Evolutionary conservation across 345 rosid species (phyloP), one percentile per base, ranked within the genome.

Genomic region (Acer yangbiense): DNA sequence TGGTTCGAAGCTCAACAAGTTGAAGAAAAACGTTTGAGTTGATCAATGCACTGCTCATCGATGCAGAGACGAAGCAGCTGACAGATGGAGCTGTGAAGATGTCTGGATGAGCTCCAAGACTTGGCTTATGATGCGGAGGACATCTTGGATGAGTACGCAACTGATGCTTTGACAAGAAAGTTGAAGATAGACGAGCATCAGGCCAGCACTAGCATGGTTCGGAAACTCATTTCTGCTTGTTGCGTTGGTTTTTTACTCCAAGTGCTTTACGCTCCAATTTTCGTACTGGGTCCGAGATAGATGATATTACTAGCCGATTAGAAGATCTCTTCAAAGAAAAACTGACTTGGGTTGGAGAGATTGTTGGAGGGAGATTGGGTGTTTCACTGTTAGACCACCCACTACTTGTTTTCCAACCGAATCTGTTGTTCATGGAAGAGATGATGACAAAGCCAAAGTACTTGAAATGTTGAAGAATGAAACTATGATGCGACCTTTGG

Each of bases 31-130:
- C n/a, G 18, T 13, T 23, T 5, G 8, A 2, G 17, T 9, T 25
- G 44, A 71, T 54, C 7, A 17, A 9, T 17, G 63, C 25, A 11
- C 16, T 68, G 72, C 72, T 68, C 55, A 2, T 2, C 29, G 72
- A 68, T 21, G 72, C 74, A 25, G 60, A 50, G 71, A 9, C 23
- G 63, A 54, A 50, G 74, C 74, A 71, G 46, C 16, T 54, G 62
- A 29, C 21, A 1, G 27, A 29, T 9, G n/a, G 9, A 2, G 74
- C 63, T 17, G 61, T n/a, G 21, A 57, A 57, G 21, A 4, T 1
- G 6, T 57, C 20, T 57, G n/a, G 74, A 35, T 4, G 17, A 55
- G 5, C 64, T 54, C 27, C 29, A 29, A 27, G 46, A n/a, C 48
- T 27, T 71, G 74, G 25, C 46, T 17, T 55, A 71, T 17, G 73